A percentile compares a stretch with the other conserved stretches of the same genome.
Conservation (phyloP, 495 filamentous ascomycete species). For the Neurospora sp. region DNA sequence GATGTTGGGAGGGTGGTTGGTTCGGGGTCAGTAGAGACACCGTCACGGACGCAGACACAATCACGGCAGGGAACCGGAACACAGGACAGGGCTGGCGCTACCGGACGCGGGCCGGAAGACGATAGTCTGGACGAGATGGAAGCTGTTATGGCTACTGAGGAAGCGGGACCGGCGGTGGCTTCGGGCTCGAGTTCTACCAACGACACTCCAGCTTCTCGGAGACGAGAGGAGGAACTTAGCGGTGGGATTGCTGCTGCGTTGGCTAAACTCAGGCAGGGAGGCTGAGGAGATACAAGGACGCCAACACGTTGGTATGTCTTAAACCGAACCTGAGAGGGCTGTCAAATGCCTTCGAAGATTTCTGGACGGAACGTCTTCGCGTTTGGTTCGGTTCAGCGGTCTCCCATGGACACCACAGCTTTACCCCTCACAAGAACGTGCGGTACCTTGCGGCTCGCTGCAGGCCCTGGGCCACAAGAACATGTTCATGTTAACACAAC, state of each 20-base stretch:
- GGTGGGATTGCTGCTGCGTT: slow-evolving; percentile 45
- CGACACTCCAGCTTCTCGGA: slow-evolving; percentile 20
- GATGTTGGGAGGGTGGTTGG: slow-evolving; percentile 25
- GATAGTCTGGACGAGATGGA: slow-evolving; percentile 30
- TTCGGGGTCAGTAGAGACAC: slow-evolving; percentile 18
- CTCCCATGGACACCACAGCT: not conserved
- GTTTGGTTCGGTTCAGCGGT: too few relatives aligned
- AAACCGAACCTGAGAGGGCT: too few relatives aligned
- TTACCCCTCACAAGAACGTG: not conserved
- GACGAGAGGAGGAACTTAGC: slow-evolving; percentile 31
- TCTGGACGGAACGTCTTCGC: too few relatives aligned
- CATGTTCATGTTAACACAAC: not conserved
- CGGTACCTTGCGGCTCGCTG: not conserved
- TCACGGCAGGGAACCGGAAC: not conserved
- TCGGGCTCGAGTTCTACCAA: slow-evolving; percentile 27
- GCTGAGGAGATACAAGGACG: slow-evolving; percentile 3
- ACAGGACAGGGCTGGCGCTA: not conserved
- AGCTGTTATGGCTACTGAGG: slow-evolving; percentile 31
- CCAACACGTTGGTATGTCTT: not conserved
- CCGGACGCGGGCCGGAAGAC: not conserved
- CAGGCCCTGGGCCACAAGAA: not conserved
- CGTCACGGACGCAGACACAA: not conserved
- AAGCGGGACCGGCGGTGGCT: not conserved
- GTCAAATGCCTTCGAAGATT: too few relatives aligned
- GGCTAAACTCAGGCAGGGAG: slow-evolving; percentile 38